Conservation (phyloP, 805 yeast genomes). For the Starmerella bombicola region DNA sequence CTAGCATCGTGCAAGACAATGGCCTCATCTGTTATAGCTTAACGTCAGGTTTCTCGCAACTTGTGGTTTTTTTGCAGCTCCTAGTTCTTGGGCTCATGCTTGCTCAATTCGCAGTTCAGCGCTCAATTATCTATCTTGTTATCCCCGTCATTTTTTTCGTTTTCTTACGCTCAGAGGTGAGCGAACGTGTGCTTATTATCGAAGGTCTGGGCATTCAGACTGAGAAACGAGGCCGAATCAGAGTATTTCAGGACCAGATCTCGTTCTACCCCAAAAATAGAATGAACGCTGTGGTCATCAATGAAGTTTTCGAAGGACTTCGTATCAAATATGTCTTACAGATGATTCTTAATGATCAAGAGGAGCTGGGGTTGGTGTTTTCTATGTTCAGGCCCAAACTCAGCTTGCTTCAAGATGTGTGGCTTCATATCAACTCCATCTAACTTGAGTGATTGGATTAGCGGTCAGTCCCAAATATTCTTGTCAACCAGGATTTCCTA, state of each 20-base stretch:
- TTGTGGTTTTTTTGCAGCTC: too few species aligned
- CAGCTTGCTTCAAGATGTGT: constrained; percentile 6
- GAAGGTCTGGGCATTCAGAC: constrained; percentile 17
- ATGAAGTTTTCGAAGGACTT: constrained; percentile 20
- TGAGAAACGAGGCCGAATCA: constrained; percentile 8
- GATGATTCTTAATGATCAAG: constrained; percentile 2
- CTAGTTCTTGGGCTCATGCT: too few species aligned
- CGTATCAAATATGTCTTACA: constrained; percentile 17
- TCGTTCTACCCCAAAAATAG: constrained; percentile 10
- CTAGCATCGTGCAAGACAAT: too few species aligned
- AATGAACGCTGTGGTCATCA: constrained; percentile 13
- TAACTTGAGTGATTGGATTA: background rate
- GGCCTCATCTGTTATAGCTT: too few species aligned
- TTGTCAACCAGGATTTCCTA: constrained; percentile 31
- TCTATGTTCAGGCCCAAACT: constrained; percentile 14
- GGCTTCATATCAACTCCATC: constrained; percentile 5
- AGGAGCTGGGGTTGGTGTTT: constrained; percentile 10
- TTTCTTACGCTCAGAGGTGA: background rate
- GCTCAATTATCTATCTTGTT: too few species aligned
- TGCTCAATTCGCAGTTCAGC: too few species aligned
- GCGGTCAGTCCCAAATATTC: constrained; percentile 35
- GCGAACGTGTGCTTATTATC: constrained; percentile 12
- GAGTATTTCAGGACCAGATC: constrained; percentile 6
- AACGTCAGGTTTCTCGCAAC: too few species aligned
- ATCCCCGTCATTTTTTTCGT: background rate